Conservation (phyloP, 1,284 basidiomycete genomes). For the Leucoagaricus sp. region DNA sequence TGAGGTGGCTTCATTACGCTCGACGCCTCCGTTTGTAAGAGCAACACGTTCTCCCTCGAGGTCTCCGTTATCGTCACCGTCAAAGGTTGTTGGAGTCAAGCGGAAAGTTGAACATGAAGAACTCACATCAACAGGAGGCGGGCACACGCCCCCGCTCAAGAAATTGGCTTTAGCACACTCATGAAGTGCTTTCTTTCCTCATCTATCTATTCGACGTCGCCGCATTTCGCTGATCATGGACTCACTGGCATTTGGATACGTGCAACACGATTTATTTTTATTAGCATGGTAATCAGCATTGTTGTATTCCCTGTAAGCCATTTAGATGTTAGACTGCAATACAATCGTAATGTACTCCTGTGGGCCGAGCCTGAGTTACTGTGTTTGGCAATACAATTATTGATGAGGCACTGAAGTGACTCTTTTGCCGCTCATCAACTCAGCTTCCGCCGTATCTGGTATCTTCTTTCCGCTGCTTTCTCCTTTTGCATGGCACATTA, state of each 20-base stretch:
- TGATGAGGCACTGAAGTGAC: not conserved
- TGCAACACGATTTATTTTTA: slow-evolving; percentile 18
- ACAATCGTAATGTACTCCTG: not conserved
- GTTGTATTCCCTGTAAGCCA: slow-evolving; percentile 7
- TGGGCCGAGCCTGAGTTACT: not conserved
- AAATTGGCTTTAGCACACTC: slow-evolving; percentile 42
- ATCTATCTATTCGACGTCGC: slow-evolving; percentile 10
- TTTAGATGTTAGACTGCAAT: slow-evolving; percentile 13
- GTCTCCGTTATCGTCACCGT: slow-evolving; percentile 48
- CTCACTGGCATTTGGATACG: slow-evolving; percentile 13
- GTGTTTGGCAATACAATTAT: not conserved
- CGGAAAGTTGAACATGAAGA: slow-evolving; percentile 66
- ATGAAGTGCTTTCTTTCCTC: slow-evolving; percentile 15
- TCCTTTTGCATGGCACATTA: not conserved
- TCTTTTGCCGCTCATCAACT: not conserved
- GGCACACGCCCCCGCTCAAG: slow-evolving; percentile 58
- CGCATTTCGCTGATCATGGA: slow-evolving; percentile 4
- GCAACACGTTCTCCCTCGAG: slow-evolving; percentile 38
- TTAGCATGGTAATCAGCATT: slow-evolving; percentile 15
- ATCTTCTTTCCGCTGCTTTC: not conserved
- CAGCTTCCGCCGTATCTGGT: no score
- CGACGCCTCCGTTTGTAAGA: slow-evolving; percentile 49
- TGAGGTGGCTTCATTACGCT: slow-evolving; percentile 43
- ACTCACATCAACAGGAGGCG: slow-evolving; percentile 33
- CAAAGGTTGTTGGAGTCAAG: slow-evolving; percentile 57